Evolutionary conservation across 805 yeast species (phyloP).

Genomic region (Starmerella scarabaei): DNA sequence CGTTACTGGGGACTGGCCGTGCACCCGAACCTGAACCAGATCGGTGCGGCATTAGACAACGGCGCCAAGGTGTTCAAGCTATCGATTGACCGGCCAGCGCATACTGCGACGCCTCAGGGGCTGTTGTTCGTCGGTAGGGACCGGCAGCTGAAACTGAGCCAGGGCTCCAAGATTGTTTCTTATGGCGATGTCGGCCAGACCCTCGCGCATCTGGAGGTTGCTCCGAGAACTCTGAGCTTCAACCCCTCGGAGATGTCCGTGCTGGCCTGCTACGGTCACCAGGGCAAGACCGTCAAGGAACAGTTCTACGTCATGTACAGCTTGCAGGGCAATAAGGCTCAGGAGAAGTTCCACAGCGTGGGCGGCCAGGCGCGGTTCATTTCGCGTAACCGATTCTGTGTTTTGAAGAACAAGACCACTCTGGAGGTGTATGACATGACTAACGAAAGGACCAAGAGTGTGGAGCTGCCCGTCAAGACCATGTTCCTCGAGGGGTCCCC

Average conservation of each 20-base stretch:
- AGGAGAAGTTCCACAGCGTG: slow-evolving; percentile 29
- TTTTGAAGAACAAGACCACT: slow-evolving; percentile 52
- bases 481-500: slow-evolving; percentile 57
- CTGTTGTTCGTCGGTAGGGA: slow-evolving; percentile 68
- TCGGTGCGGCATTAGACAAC: slow-evolving; percentile 92
- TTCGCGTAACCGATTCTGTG: slow-evolving; percentile 88
- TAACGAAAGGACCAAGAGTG: slow-evolving; percentile 68
- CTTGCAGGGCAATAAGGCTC: neutral
- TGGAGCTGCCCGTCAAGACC: slow-evolving; percentile 43
- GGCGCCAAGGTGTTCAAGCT: slow-evolving; percentile 97
- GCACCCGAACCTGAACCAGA: slow-evolving; percentile 81
- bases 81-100: slow-evolving; percentile 96
- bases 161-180: slow-evolving; percentile 34
- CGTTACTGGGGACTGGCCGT: slow-evolving; percentile 76
- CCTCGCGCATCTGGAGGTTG: neutral
- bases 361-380: slow-evolving; percentile 83
- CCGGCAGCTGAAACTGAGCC: slow-evolving; percentile 43
- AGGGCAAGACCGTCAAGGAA: neutral
- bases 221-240: slow-evolving; percentile 49
- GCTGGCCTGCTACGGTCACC: slow-evolving; percentile 38
- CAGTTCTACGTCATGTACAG: neutral
- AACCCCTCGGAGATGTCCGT: slow-evolving; percentile 87
- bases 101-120: slow-evolving; percentile 41
- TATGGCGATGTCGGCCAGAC: slow-evolving; percentile 40
- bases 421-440: slow-evolving; percentile 73